A percentile compares a stretch with the other conserved stretches of the same genome.
These are phyloP conservation scores for Trichothecium sympodiale DNA, from an alignment of 2,329 filamentous ascomycete species.

Conservation along the genomic window DNA sequence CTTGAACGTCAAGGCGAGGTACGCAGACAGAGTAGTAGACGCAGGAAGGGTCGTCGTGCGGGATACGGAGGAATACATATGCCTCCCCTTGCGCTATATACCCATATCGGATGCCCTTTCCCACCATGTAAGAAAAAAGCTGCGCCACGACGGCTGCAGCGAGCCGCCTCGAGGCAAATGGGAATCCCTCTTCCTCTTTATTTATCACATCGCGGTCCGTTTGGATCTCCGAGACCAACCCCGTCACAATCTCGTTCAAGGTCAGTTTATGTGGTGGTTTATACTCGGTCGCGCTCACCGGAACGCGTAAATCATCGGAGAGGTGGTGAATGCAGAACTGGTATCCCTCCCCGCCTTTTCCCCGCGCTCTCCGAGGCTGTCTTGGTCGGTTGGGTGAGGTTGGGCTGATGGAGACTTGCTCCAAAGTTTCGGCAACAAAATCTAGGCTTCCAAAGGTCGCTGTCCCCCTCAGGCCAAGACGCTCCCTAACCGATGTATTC, in stretches of 20 bases:
- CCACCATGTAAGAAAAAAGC: conserved; percentile 27
- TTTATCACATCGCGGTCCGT: conserved; percentile 20
- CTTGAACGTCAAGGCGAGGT: conserved; percentile 20
- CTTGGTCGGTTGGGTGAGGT: conserved; percentile 12
- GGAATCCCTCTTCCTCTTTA: conserved; percentile 16
- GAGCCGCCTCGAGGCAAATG: conserved; percentile 17
- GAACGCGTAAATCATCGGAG: conserved; percentile 8
- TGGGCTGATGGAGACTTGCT: conserved; percentile 7
- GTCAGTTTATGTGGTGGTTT: conserved; percentile 26
- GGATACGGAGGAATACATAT: conserved; percentile 23
- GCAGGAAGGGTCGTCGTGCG: conserved; percentile 16
- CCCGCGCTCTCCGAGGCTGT: too few species aligned
- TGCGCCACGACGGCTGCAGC: conserved; percentile 24
- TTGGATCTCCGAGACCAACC: conserved; percentile 21
- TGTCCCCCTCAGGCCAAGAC: conserved; percentile 19
- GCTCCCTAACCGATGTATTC: conserved; percentile 14
- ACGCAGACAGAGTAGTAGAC: conserved; percentile 22
- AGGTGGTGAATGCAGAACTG: conserved; percentile 4
- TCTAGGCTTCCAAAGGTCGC: conserved; percentile 24
- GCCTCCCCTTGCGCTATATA: conserved; percentile 22
- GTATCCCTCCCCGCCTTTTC: conserved; percentile 2
- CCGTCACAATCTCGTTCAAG: conserved; percentile 17
- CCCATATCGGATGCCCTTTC: conserved; percentile 17
- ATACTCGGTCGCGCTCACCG: conserved; percentile 22
- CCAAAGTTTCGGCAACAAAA: conserved; percentile 12